Base-by-base conservation (phyloP, 257 asterid genomes). In the Linaria vulgaris region DNA sequence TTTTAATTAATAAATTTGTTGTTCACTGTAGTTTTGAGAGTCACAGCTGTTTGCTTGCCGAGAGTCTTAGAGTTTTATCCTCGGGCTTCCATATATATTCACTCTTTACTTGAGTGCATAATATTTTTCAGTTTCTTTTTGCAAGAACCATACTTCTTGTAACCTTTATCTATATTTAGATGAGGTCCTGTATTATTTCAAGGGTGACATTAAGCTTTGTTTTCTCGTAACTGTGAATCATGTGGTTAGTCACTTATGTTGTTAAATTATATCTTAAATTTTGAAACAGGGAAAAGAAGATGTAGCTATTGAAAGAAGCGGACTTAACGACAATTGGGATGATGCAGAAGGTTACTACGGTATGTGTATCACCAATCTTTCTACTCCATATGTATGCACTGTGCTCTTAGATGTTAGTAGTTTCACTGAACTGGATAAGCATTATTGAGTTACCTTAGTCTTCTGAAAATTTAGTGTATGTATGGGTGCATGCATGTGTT, bases 301-400 rank as follows among this genome's bases (percentile, higher is more conserved):
- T 67, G 47, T 71, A 20, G 80, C 96, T 66, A 74, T 86, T 77
- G 97, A 91, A 75, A 85, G 74, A 77, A 79, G 89, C 75, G 95
- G 85, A 56, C 82, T 83, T 10, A 71, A 88, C 76, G 98, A 91
- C 74, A 91, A 91, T 73, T 91, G 98, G 98, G 98, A 91, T 75
- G 98, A 91, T 56, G 83, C 95, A 1, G 98, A 91, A 73, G 98
- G 98, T 37, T 91, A 91, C 74, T 91, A 91, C 55, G 90, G 98
- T 91, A 78, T 73, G 87, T 72, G 17, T 51, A 53, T 45, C 31
- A 17, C 44, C 55, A 69, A 22, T 41, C 44, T 67, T 6, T 8
- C 10, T 34, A 34, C 41, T 34, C 41, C 41, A 34, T 34, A 34
- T 34, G 41, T 34, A 34, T 34, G 10, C 10, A 8, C 41, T 11